phyloP scores from a whole-genome alignment of 257 asterid genomes.

The Solanum peruvianum region DNA sequence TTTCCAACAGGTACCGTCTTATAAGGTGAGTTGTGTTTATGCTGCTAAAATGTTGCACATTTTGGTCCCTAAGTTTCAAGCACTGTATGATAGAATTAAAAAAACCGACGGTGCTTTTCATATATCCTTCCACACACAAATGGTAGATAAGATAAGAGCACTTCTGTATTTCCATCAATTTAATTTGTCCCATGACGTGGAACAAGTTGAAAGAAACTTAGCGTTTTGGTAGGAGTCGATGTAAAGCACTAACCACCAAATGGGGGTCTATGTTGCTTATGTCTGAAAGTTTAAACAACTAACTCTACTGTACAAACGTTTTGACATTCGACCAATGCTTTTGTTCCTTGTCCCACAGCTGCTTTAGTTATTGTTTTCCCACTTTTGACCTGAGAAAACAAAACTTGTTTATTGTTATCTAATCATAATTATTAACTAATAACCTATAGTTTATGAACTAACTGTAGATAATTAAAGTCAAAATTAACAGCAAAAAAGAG shows the following conservation, averaged over 20 bases:
- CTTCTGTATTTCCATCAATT: not conserved
- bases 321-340: conserved; percentile 8
- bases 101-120: conserved; percentile 11
- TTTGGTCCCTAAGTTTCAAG: conserved; percentile 24
- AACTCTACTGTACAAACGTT: conserved; percentile 14
- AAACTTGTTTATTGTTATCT: not conserved
- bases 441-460: not conserved
- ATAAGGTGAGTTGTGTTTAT: conserved; percentile 13
- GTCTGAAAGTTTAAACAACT: conserved; percentile 6
- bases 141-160: not conserved
- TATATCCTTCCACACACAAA: not conserved
- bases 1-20: conserved; percentile 16
- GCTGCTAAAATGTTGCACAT: not conserved
- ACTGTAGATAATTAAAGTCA: not conserved
- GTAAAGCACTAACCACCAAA: conserved; percentile 12
- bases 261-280: not conserved
- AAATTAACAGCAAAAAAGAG: conserved; percentile 1
- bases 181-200: not conserved
- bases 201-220: not conserved
- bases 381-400: conserved; percentile 9
- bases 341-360: conserved; percentile 10
- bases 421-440: not conserved
- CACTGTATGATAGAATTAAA: conserved; percentile 3
- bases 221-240: not conserved
- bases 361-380: conserved; percentile 6